Base-by-base conservation (phyloP, 2,329 filamentous ascomycete genomes). In the Onygenales sp. region DNA sequence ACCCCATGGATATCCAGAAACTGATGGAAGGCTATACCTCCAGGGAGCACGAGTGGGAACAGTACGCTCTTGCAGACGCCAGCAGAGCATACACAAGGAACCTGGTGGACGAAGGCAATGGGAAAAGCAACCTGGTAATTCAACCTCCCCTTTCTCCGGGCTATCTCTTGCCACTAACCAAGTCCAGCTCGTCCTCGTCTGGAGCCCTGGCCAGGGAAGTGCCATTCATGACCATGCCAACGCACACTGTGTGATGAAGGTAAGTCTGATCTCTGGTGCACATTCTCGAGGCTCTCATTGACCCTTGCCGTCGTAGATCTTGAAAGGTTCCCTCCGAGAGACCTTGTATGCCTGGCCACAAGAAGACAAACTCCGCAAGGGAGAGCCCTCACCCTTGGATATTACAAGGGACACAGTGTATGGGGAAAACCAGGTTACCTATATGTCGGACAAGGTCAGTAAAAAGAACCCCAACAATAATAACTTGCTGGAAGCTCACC, bases 211-310 rank as follows among this genome's bases (percentile, higher is more conserved):
- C 50, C 88, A 88, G 71, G 81, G 81, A 39, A 92, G 86, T 62
- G 85, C 87, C 9, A 89, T 96, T 65, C 91, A 96, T 66, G 91
- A 96, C 67, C 86, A 89, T 69, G 85, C 85, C 65, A 88, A 92
- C 57, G 88, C 90, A 40, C 91, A 95, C 68, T 96, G 91, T 70
- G 76, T 95, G 61, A 95, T 95, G 88, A 95, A 84, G 69, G 73
- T 72, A 66, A 9, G 40, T 46, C 48, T 31, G 49, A 51, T 11
- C 17, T 32, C 34, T 36, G 39, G 44, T 13, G n/a, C 33, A 8
- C 27, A 5, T 13, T 17, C 6, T 7, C 13, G 14, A 13, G 31
- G 8, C 39, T 10, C 17, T 52, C 33, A 45, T 33, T 21, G n/a
- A 52, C n/a, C n/a, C 7, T 33, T 51, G 44, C 14, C 37, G 17